A percentile compares a stretch with the other conserved stretches of the same genome.
phyloP scores from a whole-genome alignment of 345 rosid species.

The Hibiscus mutabilis region DNA sequence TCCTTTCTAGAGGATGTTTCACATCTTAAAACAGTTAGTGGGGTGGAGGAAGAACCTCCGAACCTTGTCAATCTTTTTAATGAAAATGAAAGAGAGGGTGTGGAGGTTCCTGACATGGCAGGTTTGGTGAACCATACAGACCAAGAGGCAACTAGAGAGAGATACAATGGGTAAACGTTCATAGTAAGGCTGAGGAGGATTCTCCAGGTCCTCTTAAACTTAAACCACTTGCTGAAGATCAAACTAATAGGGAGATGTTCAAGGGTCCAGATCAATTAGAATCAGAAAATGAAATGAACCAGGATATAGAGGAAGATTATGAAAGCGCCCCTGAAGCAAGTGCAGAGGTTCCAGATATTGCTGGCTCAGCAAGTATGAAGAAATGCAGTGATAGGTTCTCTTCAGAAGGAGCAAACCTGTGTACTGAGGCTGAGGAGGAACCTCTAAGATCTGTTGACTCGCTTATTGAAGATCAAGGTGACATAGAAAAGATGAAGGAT shows the following conservation, averaged over 20 bases:
- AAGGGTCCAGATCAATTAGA: conserved; percentile 7
- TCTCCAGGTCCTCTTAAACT: background rate
- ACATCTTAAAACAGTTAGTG: conserved; percentile 12
- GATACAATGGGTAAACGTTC: conserved; percentile 4
- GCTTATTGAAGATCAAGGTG: conserved; percentile 16
- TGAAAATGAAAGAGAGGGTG: conserved; percentile 2
- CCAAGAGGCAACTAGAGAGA: conserved; percentile 13
- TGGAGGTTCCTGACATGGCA: conserved; percentile 9
- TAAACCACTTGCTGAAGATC: background rate
- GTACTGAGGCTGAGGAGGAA: conserved; percentile 12
- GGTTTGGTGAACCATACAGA: conserved; percentile 9
- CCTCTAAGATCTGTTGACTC: conserved; percentile 5
- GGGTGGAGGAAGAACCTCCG: conserved; percentile 24
- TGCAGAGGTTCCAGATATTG: conserved; percentile 4
- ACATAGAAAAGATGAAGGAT: conserved; percentile 17
- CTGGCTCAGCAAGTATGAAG: conserved; percentile 8
- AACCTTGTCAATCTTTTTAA: conserved; percentile 10
- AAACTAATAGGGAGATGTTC: conserved; percentile 3
- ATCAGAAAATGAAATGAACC: background rate
- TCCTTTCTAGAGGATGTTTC: conserved; percentile 16
- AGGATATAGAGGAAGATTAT: background rate
- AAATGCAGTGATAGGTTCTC: conserved; percentile 6
- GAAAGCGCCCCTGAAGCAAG: conserved; percentile 9
- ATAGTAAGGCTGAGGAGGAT: background rate
- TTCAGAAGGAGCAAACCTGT: conserved; percentile 16